Conservation (phyloP, 768 basidiomycete species). For the Lentinula raphanica region DNA sequence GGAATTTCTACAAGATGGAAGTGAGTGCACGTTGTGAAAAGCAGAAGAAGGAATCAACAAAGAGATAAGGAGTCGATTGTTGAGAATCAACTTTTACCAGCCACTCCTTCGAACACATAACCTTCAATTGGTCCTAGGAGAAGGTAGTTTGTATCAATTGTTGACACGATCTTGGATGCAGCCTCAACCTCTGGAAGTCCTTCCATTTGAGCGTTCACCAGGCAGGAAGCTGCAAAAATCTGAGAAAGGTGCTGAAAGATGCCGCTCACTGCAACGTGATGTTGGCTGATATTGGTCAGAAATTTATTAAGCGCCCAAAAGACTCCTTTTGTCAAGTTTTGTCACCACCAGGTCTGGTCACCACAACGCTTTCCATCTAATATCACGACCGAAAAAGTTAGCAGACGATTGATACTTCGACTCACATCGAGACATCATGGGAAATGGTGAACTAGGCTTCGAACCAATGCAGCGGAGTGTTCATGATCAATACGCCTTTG, state of each 20-base stretch:
- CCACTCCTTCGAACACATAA: slow-evolving; percentile 67
- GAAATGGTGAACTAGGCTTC: background rate
- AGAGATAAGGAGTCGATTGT: slow-evolving; percentile 62
- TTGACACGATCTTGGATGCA: no score
- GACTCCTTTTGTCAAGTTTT: background rate
- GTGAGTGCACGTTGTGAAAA: no score
- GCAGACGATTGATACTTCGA: no score
- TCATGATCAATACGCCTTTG: background rate
- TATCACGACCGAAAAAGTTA: no score
- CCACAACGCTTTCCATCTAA: no score
- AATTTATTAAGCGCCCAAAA: background rate
- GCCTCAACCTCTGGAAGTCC: slow-evolving; percentile 32
- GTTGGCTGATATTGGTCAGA: background rate
- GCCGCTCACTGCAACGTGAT: background rate
- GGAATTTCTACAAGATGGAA: slow-evolving; percentile 51
- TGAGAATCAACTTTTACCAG: slow-evolving; percentile 58
- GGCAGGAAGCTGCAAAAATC: no score
- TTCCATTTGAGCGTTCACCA: slow-evolving; percentile 36
- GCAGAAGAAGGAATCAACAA: slow-evolving; percentile 45
- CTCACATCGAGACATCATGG: background rate
- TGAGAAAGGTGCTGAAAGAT: background rate
- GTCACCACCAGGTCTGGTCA: no score
- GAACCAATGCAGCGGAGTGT: background rate
- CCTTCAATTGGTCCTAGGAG: slow-evolving; percentile 49
- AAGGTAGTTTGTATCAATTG: background rate